Evolutionary conservation across 768 basidiomycete genomes (phyloP).

Genomic region (Trametes meyenii): DNA sequence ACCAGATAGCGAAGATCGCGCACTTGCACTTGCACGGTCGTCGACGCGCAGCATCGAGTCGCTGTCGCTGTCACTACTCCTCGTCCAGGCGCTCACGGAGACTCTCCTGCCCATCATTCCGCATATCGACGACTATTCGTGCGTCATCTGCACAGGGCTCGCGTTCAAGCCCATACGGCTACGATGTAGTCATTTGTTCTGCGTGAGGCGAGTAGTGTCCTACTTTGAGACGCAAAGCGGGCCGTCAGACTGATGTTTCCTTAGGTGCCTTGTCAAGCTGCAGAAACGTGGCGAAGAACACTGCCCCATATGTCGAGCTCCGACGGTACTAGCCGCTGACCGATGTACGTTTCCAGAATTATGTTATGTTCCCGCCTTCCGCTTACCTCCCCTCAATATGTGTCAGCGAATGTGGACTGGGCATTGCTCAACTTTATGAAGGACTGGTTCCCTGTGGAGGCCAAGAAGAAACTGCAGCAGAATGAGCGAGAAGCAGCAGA

Average conservation of each 20-base stretch:
- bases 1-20: not conserved
- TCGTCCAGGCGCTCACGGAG: constrained; percentile 83
- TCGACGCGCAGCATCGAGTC: constrained; percentile 5
- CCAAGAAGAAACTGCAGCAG: constrained; percentile 68
- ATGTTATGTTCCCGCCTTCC: not conserved
- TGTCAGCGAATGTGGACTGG: constrained; percentile 75
- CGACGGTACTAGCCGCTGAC: constrained; percentile 76
- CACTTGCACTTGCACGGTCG: constrained; percentile 6
- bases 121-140: constrained; percentile 81
- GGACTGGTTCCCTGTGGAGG: constrained; percentile 89
- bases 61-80: constrained; percentile 56
- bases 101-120: constrained; percentile 82
- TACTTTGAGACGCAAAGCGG: not conserved
- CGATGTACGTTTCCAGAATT: constrained; percentile 63
- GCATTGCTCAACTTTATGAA: constrained; percentile 84
- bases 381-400: not conserved
- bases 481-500: constrained; percentile 75
- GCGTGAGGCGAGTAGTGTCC: constrained; percentile 50
- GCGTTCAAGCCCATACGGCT: constrained; percentile 93
- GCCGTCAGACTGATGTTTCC: not conserved
- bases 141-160: constrained; percentile 85
- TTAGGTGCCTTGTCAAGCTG: constrained; percentile 82
- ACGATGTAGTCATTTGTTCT: constrained; percentile 77
- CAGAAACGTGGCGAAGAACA: constrained; percentile 74
- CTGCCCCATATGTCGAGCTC: constrained; percentile 86